phyloP scores from a whole-genome alignment of 202 grass and related monocot species.

The Carex sylvatica region DNA sequence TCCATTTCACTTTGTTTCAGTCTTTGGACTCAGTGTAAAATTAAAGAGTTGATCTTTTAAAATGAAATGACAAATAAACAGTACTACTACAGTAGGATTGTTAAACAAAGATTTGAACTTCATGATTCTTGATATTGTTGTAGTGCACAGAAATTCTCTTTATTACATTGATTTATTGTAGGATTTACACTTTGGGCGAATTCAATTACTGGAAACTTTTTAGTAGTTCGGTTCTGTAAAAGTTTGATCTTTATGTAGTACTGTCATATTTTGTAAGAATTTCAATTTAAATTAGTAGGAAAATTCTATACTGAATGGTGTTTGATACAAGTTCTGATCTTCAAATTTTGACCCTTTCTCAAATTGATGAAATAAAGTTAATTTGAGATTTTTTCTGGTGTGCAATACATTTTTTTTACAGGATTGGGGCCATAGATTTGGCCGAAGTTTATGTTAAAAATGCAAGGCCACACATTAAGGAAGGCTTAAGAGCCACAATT shows the following conservation, averaged over 20 bases:
- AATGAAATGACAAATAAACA: neutral
- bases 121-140: neutral
- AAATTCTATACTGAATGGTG: neutral
- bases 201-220: neutral
- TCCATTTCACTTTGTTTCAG: neutral
- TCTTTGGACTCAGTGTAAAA: neutral
- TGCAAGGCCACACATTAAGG: neutral
- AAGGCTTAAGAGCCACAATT: conserved; percentile 23
- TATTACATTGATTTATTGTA: neutral
- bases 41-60: neutral
- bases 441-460: conserved; percentile 11
- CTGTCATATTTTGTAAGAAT: neutral
- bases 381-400: neutral
- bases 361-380: neutral
- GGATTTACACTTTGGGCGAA: neutral
- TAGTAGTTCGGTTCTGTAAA: neutral
- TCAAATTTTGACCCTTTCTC: neutral
- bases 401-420: neutral
- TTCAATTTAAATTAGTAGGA: neutral
- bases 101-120: neutral
- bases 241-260: neutral
- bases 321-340: neutral
- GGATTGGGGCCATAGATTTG: conserved; percentile 28
- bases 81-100: too few species aligned
- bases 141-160: neutral